phyloP scores from a whole-genome alignment of 495 filamentous ascomycete genomes.

The Neurospora sp. region DNA sequence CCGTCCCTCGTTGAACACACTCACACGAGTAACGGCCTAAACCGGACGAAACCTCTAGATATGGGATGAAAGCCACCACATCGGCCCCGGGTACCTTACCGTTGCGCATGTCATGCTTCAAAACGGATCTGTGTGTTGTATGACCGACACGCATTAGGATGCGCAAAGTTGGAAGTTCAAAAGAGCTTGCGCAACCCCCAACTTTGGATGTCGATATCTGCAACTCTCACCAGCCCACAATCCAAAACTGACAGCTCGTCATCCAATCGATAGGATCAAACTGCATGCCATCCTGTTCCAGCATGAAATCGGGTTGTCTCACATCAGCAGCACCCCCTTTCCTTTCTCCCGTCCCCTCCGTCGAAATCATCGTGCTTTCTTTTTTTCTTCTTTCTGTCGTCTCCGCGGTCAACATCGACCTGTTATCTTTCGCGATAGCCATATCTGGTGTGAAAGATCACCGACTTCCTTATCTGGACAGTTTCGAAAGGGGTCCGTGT shows the following conservation, averaged over 20 bases:
- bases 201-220: background rate
- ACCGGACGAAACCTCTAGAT: background rate
- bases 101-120: background rate
- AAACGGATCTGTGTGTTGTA: background rate
- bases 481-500: background rate
- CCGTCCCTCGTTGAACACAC: background rate
- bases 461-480: background rate
- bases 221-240: background rate
- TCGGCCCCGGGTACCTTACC: background rate
- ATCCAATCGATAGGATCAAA: background rate
- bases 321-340: background rate
- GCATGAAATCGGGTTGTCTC: background rate
- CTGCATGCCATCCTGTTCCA: background rate
- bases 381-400: background rate
- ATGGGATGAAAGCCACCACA: background rate
- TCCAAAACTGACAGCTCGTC: background rate
- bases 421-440: background rate
- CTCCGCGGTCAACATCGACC: background rate
- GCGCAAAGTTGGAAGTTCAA: background rate
- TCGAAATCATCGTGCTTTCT: background rate
- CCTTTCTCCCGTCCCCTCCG: background rate
- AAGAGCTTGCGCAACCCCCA: background rate
- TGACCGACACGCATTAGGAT: background rate
- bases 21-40: background rate
- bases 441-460: background rate